Percentiles rank a stretch among this genome's conserved stretches.
These are phyloP conservation scores for Boletellus ananiceps DNA, from an alignment of 768 basidiomycete genomes.

Conservation along the genomic window DNA sequence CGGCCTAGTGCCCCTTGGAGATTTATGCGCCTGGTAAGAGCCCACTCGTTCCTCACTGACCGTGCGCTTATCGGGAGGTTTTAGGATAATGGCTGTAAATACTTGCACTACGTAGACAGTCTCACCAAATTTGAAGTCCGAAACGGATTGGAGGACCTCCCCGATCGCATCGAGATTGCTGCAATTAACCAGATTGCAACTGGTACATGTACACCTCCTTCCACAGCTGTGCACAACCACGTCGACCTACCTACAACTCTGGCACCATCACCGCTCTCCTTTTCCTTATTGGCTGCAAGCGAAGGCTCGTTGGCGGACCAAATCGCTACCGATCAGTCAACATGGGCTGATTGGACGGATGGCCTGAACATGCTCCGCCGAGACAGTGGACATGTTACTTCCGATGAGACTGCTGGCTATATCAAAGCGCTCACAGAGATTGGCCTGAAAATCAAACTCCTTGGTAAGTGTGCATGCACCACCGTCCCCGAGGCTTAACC, in stretches of 20 bases:
- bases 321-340: constrained; percentile 69
- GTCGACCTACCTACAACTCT: constrained; percentile 54
- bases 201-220: constrained; percentile 66
- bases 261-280: constrained; percentile 65
- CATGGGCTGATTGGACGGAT: constrained; percentile 94
- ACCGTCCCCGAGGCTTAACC: not conserved
- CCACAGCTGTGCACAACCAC: constrained; percentile 58
- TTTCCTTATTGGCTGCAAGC: constrained; percentile 66
- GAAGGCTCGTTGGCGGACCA: constrained; percentile 74
- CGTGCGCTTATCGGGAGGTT: constrained; percentile 1
- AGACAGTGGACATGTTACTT: constrained; percentile 78
- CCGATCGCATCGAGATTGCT: constrained; percentile 79
- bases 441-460: constrained; percentile 84
- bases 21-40: constrained; percentile 75
- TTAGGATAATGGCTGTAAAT: constrained; percentile 76
- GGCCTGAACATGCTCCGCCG: constrained; percentile 83
- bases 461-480: constrained; percentile 49
- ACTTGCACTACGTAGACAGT: constrained; percentile 83
- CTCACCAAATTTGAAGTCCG: constrained; percentile 74
- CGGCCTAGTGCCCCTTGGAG: constrained; percentile 71
- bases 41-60: not conserved
- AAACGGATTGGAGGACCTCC: constrained; percentile 79
- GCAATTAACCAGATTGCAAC: constrained; percentile 77
- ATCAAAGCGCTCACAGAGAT: constrained; percentile 87
- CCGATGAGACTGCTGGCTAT: constrained; percentile 81